phyloP scores from a whole-genome alignment of 2,329 filamentous ascomycete genomes.

The Xylaria hypoxylon region DNA sequence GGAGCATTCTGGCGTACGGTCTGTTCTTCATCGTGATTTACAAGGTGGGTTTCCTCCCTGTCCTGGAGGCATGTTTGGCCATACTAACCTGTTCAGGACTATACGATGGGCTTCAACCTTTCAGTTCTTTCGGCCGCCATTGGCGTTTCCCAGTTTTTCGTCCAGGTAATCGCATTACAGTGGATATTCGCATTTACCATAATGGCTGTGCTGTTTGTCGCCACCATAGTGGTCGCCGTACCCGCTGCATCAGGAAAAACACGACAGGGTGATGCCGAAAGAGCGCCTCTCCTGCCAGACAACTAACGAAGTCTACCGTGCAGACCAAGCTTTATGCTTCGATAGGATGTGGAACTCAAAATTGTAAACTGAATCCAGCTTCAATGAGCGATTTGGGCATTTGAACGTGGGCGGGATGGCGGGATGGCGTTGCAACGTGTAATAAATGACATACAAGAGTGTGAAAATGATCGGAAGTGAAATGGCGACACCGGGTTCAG shows the following conservation, averaged over 20 bases:
- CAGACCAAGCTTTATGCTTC: neutral
- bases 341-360: neutral
- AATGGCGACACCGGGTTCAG: neutral
- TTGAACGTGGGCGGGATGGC: neutral
- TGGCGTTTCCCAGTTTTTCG: slow-evolving; percentile 80
- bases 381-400: neutral
- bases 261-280: slow-evolving; percentile 63
- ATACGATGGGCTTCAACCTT: slow-evolving; percentile 83
- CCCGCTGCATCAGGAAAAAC: slow-evolving; percentile 71
- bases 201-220: slow-evolving; percentile 78
- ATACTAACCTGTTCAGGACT: slow-evolving; percentile 59
- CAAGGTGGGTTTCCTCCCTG: slow-evolving; percentile 64
- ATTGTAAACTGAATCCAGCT: neutral
- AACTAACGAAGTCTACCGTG: slow-evolving; percentile 44
- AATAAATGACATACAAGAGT: slow-evolving; percentile 1
- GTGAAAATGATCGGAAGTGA: slow-evolving; percentile 2
- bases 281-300: slow-evolving; percentile 70
- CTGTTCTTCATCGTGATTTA: slow-evolving; percentile 78
- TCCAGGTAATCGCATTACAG: slow-evolving; percentile 81
- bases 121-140: slow-evolving; percentile 79
- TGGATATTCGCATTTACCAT: slow-evolving; percentile 94
- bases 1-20: slow-evolving; percentile 82
- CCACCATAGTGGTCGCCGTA: slow-evolving; percentile 73
- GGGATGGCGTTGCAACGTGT: slow-evolving; percentile 1
- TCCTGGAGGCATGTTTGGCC: slow-evolving; percentile 25